phyloP scores from a whole-genome alignment of 73 alveolate species.

The Tetrahymena borealis region DNA sequence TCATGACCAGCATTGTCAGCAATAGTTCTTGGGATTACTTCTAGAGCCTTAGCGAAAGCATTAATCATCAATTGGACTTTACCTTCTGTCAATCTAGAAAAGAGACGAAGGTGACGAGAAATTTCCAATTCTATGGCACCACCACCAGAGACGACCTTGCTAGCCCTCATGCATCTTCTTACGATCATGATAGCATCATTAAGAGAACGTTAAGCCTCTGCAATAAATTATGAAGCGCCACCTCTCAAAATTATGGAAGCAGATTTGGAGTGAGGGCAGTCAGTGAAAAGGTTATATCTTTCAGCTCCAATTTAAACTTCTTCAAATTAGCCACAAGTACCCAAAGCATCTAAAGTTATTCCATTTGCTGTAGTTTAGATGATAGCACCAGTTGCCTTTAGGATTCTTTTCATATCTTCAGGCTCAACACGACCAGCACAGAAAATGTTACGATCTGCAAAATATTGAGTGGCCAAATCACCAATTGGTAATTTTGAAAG shows the following conservation, averaged over 20 bases:
- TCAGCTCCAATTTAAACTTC: conserved; percentile 94
- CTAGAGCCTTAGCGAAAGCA: conserved; percentile 91
- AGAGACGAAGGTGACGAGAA: conserved; percentile 81
- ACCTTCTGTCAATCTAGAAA: conserved; percentile 68
- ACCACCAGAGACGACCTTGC: conserved; percentile 83
- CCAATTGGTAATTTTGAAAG: conserved; percentile 96
- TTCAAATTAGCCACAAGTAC: conserved; percentile 94
- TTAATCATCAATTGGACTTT: conserved; percentile 83
- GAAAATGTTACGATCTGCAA: conserved; percentile 87
- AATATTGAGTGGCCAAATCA: conserved; percentile 91
- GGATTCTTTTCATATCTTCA: conserved; percentile 87
- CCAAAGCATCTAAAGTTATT: conserved; percentile 62
- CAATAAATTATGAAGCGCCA: conserved; percentile 96
- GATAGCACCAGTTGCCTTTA: conserved; percentile 87
- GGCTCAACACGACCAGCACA: conserved; percentile 92
- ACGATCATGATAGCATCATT: conserved; percentile 95
- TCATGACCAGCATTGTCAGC: conserved; percentile 94
- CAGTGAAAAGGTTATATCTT: conserved; percentile 76
- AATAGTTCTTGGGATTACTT: conserved; percentile 90
- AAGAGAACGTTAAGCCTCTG: conserved; percentile 94
- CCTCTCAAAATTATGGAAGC: conserved; percentile 97
- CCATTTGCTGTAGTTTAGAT: conserved; percentile 90
- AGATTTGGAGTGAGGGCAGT: conserved; percentile 76
- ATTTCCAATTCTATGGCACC: conserved; percentile 93
- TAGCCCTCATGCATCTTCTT: conserved; percentile 81